Evolutionary conservation across 768 basidiomycete species (phyloP).

Genomic region (Auriculariales sp.): DNA sequence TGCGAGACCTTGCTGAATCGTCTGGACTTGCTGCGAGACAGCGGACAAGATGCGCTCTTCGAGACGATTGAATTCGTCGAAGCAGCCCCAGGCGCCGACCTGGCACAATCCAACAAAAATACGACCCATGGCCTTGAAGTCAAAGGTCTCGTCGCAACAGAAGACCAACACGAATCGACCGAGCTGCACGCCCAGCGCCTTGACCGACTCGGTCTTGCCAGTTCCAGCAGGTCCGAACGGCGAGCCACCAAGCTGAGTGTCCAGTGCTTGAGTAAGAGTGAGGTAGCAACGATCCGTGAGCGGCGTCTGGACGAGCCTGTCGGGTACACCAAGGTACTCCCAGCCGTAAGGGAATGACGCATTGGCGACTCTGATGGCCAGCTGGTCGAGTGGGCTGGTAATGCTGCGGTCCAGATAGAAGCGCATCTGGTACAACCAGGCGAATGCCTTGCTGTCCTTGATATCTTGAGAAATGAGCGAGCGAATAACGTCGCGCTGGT

Average conservation of each 20-base stretch:
- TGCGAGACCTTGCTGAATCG: slow-evolving; percentile 91
- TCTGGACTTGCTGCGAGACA: slow-evolving; percentile 98
- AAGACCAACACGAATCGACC: slow-evolving; percentile 99
- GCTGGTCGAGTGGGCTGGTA: slow-evolving; percentile 67
- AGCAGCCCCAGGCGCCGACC: slow-evolving; percentile 98
- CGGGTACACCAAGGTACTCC: slow-evolving; percentile 96
- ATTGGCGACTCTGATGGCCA: slow-evolving; percentile 76
- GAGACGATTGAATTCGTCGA: slow-evolving; percentile 95
- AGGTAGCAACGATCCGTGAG: slow-evolving; percentile 94
- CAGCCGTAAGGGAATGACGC: slow-evolving; percentile 93
- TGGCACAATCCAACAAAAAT: slow-evolving; percentile 98
- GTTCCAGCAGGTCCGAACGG: slow-evolving; percentile 99
- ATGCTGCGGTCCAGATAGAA: slow-evolving; percentile 70
- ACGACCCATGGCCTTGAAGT: slow-evolving; percentile 99
- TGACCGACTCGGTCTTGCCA: slow-evolving; percentile 98
- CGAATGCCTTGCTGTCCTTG: slow-evolving; percentile 55
- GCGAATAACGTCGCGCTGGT: slow-evolving; percentile 91
- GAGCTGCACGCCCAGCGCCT: slow-evolving; percentile 92
- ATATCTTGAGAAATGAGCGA: slow-evolving; percentile 54
- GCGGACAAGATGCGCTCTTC: slow-evolving; percentile 97
- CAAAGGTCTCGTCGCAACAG: slow-evolving; percentile 98
- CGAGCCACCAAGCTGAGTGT: slow-evolving; percentile 89
- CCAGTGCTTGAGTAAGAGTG: slow-evolving; percentile 88
- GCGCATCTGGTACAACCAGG: slow-evolving; percentile 97
- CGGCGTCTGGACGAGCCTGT: slow-evolving; percentile 94